Base-by-base conservation (phyloP, 2,329 filamentous ascomycete genomes). In the Mycosphaerella sp. region DNA sequence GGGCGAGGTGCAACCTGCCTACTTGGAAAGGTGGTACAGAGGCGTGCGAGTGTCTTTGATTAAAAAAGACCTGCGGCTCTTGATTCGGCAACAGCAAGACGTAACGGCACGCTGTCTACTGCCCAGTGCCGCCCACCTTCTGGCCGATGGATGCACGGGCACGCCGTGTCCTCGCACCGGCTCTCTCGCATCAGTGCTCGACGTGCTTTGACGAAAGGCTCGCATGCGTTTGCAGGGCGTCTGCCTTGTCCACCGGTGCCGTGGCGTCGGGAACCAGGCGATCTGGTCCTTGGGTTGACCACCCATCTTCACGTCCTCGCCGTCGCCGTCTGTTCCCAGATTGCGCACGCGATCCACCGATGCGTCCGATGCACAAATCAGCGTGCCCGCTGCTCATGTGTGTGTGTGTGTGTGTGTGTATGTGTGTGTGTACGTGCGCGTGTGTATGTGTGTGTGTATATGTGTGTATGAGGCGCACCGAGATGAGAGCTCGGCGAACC, bases 271-370 rank as follows among this genome's bases (percentile, higher is more conserved):
- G 48, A 48, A 40, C 47, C 49, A 40, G 43, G 47, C 31, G 49
- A 53, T 54, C 47, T 54, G 51, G 54, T 58, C 50, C 48, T 47
- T 56, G 51, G 55, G 55, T 45, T 39, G 29, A 56, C 45, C 53
- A 46, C 14, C 14, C 26, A 39, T 51, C 31, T 40, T 53, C 54
- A 47, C 54, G 48, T 59, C 57, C 48, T 56, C 48, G 14, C 14
- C 14, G 14, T 17, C 14, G 14, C 14, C 14, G 14, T 26, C 6
- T 26, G 36, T 38, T 42, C 45, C 43, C 40, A 53, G 55, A 57
- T 57, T 52, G 57, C 57, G 57, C 49, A 49, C 48, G 34, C 34
- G 49, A 49, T 45, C 49, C 44, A 45, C 57, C 57, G 57, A 57
- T 59, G 53, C 54, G 54, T 46, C 47, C 48, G 42, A 9, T 32